Evolutionary conservation across 345 rosid genomes (phyloP), one percentile per base, ranked within the genome.

Genomic region (Fremontodendron californicum): DNA sequence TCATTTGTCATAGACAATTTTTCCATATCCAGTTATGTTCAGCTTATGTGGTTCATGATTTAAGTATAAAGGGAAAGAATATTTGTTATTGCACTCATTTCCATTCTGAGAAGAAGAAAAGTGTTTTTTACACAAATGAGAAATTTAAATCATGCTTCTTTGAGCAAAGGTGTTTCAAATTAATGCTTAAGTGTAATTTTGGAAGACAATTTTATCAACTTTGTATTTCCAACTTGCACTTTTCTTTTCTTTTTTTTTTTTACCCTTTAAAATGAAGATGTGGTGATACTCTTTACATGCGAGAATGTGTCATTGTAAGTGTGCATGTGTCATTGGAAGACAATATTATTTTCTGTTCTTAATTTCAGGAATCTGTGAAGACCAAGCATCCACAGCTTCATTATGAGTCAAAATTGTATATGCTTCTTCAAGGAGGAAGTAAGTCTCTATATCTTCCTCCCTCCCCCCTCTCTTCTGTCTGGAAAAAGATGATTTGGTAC

Each of bases 391-490:
- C 97, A 5, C 97, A 92, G 81, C 97, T 92, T 80, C 95, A 92
- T 48, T 92, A 92, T 78, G 97, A 92, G 81, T 92, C 97, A 0
- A 92, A 91, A 83, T 84, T 92, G 78, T 92, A 92, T 79, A 88
- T 91, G 95, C 92, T 90, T 83, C 89, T 92, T 75, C 95, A 92
- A 84, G 97, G 97, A 83, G 95, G 95, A 78, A 92, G 97, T 92
- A 85, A 83, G 92, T 78, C 58, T 75, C 80, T 82, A 64, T 70
- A 19, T 76, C 45, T 72, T 45, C 54, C 54, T 15, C 21, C 16
- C 57, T 23, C n/a, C 48, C 18, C 74, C 45, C 65, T 74, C 54
- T 27, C 31, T 54, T 54, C 16, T 29, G 43, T 31, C 3, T 71
- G 27, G 10, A 0, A 0, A 65, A 39, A 65, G n/a, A 39, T 9